These are phyloP conservation scores for Alternaria arbusti DNA, from an alignment of 2,329 filamentous ascomycete genomes.

Conservation along the genomic window DNA sequence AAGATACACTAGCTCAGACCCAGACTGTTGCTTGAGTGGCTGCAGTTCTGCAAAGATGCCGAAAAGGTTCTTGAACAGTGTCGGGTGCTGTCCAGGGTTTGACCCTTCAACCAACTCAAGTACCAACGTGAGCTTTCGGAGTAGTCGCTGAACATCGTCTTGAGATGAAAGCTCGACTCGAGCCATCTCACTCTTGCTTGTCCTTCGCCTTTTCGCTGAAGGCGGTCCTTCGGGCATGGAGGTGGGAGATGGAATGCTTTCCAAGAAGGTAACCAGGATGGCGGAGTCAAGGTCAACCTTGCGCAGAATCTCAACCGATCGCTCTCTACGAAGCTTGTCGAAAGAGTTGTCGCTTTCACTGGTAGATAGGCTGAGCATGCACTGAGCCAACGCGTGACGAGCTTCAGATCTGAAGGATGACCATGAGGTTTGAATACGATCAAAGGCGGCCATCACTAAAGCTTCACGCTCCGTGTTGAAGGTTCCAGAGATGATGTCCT, in stretches of 20 bases:
- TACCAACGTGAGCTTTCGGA: slow-evolving; percentile 83
- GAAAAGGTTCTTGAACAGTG: slow-evolving; percentile 81
- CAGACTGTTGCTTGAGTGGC: slow-evolving; percentile 78
- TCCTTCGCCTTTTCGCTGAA: slow-evolving; percentile 78
- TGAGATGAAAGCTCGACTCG: slow-evolving; percentile 67
- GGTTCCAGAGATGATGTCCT: slow-evolving; percentile 57
- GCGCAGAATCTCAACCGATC: slow-evolving; percentile 73
- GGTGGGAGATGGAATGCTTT: slow-evolving; percentile 74
- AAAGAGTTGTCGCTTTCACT: slow-evolving; percentile 40
- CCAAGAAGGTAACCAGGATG: slow-evolving; percentile 74
- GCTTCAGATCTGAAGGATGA: slow-evolving; percentile 69
- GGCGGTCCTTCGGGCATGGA: slow-evolving; percentile 75
- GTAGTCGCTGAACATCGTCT: slow-evolving; percentile 68
- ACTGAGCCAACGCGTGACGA: slow-evolving; percentile 65
- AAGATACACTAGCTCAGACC: slow-evolving; percentile 88
- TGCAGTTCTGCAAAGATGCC: slow-evolving; percentile 85
- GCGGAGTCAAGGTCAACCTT: slow-evolving; percentile 75
- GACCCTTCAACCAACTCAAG: slow-evolving; percentile 87
- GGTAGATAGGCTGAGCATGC: slow-evolving; percentile 68
- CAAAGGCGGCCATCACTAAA: slow-evolving; percentile 71
- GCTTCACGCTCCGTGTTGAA: slow-evolving; percentile 54
- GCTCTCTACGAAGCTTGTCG: slow-evolving; percentile 56
- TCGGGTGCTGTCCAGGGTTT: slow-evolving; percentile 73
- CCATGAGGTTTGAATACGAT: slow-evolving; percentile 76
- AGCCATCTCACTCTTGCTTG: slow-evolving; percentile 73